Evolutionary conservation across 495 filamentous ascomycete species (phyloP).

Genomic region (Hamigera avellanea): DNA sequence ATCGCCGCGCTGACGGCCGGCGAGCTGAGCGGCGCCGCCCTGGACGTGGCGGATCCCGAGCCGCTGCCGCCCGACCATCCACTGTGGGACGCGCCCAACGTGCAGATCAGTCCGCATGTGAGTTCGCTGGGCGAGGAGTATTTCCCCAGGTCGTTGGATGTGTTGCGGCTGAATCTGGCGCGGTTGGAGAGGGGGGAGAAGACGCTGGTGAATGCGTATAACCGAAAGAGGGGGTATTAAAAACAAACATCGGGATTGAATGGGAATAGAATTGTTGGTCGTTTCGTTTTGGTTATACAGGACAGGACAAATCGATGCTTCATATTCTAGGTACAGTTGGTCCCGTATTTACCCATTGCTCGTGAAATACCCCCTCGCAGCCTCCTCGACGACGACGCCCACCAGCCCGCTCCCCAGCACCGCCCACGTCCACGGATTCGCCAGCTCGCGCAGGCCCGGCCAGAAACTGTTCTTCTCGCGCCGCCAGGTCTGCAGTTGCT

Average conservation of each 20-base stretch:
- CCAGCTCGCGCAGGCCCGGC: constrained; percentile 33
- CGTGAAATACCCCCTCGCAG: neutral
- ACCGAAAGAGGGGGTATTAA: constrained; percentile 37
- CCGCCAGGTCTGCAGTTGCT: constrained; percentile 36
- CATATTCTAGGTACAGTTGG: too few species aligned
- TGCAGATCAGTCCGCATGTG: constrained; percentile 70
- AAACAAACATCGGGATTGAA: neutral
- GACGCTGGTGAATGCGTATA: constrained; percentile 56
- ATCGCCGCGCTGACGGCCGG: constrained; percentile 38
- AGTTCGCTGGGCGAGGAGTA: constrained; percentile 52
- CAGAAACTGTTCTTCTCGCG: constrained; percentile 45
- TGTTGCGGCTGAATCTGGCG: constrained; percentile 52
- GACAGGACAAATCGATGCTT: too few species aligned
- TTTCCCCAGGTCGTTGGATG: constrained; percentile 43
- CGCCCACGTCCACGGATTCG: constrained; percentile 43
- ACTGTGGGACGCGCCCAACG: constrained; percentile 63
- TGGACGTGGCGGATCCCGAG: constrained; percentile 82
- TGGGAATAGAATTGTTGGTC: neutral
- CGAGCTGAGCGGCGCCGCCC: constrained; percentile 55
- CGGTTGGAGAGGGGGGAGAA: constrained; percentile 50
- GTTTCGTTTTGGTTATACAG: too few species aligned
- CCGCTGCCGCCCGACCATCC: constrained; percentile 59
- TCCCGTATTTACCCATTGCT: too few species aligned
- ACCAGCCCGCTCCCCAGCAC: constrained; percentile 33
- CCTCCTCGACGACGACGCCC: constrained; percentile 17